phyloP scores from a whole-genome alignment of 495 filamentous ascomycete species.

The Tuber borchii region DNA sequence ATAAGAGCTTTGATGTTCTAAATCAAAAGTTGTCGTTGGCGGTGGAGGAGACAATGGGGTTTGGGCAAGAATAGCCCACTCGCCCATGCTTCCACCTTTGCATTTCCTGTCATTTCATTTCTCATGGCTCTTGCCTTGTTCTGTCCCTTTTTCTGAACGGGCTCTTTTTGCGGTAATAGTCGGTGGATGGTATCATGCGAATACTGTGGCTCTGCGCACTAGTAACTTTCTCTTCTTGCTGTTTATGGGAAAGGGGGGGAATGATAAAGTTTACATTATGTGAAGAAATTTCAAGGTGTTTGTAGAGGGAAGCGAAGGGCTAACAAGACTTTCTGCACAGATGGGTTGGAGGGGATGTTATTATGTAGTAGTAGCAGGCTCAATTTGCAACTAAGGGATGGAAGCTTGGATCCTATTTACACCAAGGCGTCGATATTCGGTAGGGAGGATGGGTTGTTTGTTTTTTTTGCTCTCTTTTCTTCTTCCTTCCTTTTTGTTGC shows the following conservation, averaged over 20 bases:
- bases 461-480: not conserved
- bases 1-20: slow-evolving; percentile 78
- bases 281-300: not conserved
- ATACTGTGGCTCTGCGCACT: not conserved
- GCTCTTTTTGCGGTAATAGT: not conserved
- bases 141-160: not conserved
- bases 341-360: not conserved
- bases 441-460: not conserved
- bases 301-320: not conserved
- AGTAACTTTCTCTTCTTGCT: not conserved
- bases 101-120: not conserved
- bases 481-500: not conserved
- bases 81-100: not conserved
- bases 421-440: slow-evolving; percentile 4
- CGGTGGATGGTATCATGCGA: not conserved
- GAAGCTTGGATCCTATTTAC: slow-evolving; percentile 6
- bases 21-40: slow-evolving; percentile 87
- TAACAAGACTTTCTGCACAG: not conserved
- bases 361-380: slow-evolving; percentile 6
- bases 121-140: not conserved
- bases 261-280: slow-evolving; percentile 5
- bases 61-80: slow-evolving; percentile 77
- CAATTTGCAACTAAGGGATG: slow-evolving; percentile 6
- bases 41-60: slow-evolving; percentile 97
- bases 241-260: not conserved